phyloP scores from a whole-genome alignment of 805 yeast genomes.

The Ogataea thermomethanolica region DNA sequence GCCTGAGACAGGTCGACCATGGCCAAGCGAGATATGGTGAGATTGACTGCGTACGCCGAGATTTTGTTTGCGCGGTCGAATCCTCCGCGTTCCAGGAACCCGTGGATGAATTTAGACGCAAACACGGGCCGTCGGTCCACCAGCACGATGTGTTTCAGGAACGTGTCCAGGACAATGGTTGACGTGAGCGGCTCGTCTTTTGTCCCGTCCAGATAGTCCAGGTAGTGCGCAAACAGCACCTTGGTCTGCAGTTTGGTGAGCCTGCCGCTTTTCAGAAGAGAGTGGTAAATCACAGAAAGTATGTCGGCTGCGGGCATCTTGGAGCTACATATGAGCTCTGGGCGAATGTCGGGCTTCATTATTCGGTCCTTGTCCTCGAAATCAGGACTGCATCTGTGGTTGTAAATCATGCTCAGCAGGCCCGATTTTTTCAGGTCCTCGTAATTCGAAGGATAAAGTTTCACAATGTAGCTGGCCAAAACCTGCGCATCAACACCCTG shows the following conservation, averaged over 20 bases:
- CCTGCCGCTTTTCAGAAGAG: constrained; percentile 1
- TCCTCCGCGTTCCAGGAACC: constrained; percentile 1
- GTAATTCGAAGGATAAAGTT: constrained; percentile 13
- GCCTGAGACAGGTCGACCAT: constrained; percentile 12
- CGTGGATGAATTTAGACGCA: constrained; percentile 11
- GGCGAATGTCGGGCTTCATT: constrained; percentile 14
- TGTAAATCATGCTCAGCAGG: constrained; percentile 15
- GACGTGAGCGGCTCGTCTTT: background rate
- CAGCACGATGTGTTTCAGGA: constrained; percentile 14
- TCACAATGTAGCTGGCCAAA: constrained; percentile 12
- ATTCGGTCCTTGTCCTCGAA: constrained; percentile 8
- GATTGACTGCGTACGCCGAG: constrained; percentile 9
- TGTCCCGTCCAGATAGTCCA: constrained; percentile 4
- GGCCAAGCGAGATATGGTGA: constrained; percentile 12
- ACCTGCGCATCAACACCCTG: constrained; percentile 10
- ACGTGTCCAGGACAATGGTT: constrained; percentile 16
- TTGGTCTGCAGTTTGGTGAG: constrained; percentile 14
- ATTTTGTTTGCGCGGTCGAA: constrained; percentile 2
- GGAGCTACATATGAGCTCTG: constrained; percentile 9
- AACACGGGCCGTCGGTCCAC: constrained; percentile 9
- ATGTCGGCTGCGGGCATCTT: constrained; percentile 8
- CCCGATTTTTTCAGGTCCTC: constrained; percentile 9
- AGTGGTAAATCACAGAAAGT: constrained; percentile 8
- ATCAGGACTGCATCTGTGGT: constrained; percentile 1
- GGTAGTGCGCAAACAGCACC: constrained; percentile 9